Base-by-base conservation (phyloP, 768 basidiomycete species). In the Hygrophorus russula region DNA sequence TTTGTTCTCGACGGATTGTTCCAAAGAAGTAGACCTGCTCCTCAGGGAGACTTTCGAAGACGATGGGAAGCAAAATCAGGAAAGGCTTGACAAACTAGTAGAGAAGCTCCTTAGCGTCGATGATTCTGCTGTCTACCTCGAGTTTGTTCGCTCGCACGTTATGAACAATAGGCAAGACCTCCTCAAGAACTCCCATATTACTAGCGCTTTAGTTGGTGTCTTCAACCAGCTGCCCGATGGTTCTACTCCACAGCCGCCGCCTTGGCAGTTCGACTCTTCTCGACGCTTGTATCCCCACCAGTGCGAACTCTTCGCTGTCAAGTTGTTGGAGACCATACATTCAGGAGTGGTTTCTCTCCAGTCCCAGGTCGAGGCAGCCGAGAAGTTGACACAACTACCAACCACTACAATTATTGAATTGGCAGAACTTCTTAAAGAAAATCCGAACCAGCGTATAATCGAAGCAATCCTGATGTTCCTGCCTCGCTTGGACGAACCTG, bases 391-490 rank as follows among this genome's bases (percentile, higher is more conserved):
- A 31, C 47, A 49, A 36, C 24, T 52, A 30, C 51, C 51, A n/a
- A 49, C 51, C 6, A 52, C 51, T 11, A 49, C 51, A 18, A 45
- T 52, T 13, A 48, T 49, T 41, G 51, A 52, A 46, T 46, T 52
- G 20, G 51, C 51, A 18, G 32, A 38, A 42, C 46, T 52, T 28
- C 40, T 52, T 2, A 46, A 42, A 28, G 46, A 52, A 31, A 34
- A 47, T 33, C 42, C 49, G 33, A 52, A 47, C 42, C 51, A 48
- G n/a, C 45, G 51, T 32, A 42, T 52, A 30, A 39, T 42, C 19
- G 51, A 52, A 42, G 51, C 51, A 14, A 52, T 52, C n/a, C 46
- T 52, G 17, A 52, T 52, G 51, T 52, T 52, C 51, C 28, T 52
- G 46, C 51, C 51, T 35, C 46, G 40, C 38, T 42, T 52, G 36